Evolutionary conservation across 495 filamentous ascomycete genomes (phyloP).

Genomic region (Podospora anserina): DNA sequence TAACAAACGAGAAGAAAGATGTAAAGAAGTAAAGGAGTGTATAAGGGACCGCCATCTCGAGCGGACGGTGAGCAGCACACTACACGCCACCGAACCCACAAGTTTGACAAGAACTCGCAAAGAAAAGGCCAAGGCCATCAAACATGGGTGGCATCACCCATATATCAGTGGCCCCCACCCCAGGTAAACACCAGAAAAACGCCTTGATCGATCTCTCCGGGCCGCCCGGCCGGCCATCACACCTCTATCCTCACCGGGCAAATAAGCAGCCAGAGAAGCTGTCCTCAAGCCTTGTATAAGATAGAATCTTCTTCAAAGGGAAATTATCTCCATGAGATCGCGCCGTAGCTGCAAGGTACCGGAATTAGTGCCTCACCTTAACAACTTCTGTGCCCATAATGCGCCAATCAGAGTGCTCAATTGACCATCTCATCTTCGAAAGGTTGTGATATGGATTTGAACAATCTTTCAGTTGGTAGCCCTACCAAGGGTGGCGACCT

Average conservation of each 20-base stretch:
- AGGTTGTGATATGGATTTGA: neutral
- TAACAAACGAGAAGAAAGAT: slow-evolving; percentile 6
- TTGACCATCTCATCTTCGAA: neutral
- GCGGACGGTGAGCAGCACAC: neutral
- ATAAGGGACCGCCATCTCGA: neutral
- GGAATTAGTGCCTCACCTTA: neutral
- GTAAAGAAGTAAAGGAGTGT: neutral
- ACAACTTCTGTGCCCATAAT: neutral
- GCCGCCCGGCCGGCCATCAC: neutral
- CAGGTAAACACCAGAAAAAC: neutral
- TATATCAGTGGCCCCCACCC: neutral
- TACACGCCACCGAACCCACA: neutral
- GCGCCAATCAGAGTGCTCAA: neutral
- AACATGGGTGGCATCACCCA: neutral
- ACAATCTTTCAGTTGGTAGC: neutral
- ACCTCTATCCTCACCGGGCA: neutral
- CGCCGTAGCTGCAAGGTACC: neutral
- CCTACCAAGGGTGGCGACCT: neutral
- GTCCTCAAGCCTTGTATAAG: neutral
- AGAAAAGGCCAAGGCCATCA: too few relatives aligned
- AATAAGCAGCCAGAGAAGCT: neutral
- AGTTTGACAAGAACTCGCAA: neutral
- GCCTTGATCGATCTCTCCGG: neutral
- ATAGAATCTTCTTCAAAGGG: neutral
- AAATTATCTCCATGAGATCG: neutral